Evolutionary conservation across 108 stramenopile species (phyloP).

Genomic region (Phaeodactylum tricornutum): DNA sequence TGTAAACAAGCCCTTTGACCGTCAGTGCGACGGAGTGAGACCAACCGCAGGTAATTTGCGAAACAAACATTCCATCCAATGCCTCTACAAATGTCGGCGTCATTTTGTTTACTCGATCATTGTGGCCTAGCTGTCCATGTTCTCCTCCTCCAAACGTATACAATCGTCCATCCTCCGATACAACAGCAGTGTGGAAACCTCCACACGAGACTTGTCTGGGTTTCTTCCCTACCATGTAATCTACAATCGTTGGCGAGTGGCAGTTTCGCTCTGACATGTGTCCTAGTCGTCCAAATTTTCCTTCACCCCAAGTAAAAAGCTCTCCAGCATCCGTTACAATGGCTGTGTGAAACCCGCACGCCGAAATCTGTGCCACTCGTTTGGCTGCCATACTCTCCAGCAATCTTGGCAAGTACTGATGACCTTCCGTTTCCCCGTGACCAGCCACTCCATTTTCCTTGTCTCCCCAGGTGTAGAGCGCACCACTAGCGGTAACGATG

Average conservation of each 20-base stretch:
- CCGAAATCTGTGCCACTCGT: conserved; percentile 79
- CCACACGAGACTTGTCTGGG: conserved; percentile 80
- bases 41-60: conserved; percentile 93
- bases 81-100: conserved; percentile 78
- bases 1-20: conserved; percentile 64
- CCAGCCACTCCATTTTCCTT: conserved; percentile 91
- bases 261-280: conserved; percentile 87
- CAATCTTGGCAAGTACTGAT: conserved; percentile 88
- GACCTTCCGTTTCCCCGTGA: conserved; percentile 88
- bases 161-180: conserved; percentile 82
- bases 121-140: conserved; percentile 78
- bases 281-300: conserved; percentile 92
- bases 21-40: conserved; percentile 88
- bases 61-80: conserved; percentile 53
- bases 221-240: conserved; percentile 63
- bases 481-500: conserved; percentile 74
- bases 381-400: conserved; percentile 73
- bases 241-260: conserved; percentile 73
- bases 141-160: conserved; percentile 90
- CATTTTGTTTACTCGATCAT: conserved; percentile 83
- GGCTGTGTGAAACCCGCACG: conserved; percentile 94
- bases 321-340: conserved; percentile 80
- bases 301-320: conserved; percentile 84
- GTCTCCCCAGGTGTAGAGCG: conserved; percentile 80
- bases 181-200: conserved; percentile 85